Base-by-base conservation (phyloP, 495 filamentous ascomycete species). In the Trypethelium eluteriae region DNA sequence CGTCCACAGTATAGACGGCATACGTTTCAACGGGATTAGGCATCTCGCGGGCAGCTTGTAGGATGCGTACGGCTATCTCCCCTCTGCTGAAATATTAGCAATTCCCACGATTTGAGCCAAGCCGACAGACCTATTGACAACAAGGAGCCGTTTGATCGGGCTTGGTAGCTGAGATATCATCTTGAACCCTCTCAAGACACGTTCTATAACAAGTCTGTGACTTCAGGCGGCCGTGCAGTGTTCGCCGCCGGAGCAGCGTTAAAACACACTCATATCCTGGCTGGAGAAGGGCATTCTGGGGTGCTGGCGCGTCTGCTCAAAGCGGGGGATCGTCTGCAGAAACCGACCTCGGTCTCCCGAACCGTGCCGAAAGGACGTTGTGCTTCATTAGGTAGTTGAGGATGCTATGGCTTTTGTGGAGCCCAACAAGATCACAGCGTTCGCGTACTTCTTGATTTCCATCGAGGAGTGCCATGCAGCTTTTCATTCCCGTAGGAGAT, bases 31-130 rank as follows among this genome's bases (percentile, higher is more conserved):
- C 78, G 35, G 73, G 76, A 18, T 53, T 53, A 16, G 49, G 49
- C 34, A 84, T 70, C 70, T 88, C 85, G 34, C 83, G 77, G 44
- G 83, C 81, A 62, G 84, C 79, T 25, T 81, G 77, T 12, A 88
- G 70, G 50, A 88, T 83, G 1, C 85, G 81, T 2, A 81, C 80
- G 35, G 84, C 83, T 50, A 88, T 86, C 72, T 88, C 85, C 61
- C 85, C 85, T 75, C 85, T 85, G 62, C 10, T 14, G 49, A 32
- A 18, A 46, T 25, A 25, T 25, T 25, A 25, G 25, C 25, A 25
- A 25, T 25, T 25, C 25, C 25, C 25, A 25, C 25, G 25, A 25
- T 25, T 25, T 25, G 25, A 25, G 46, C 9, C 57, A 25, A 16
- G 62, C 10, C 16, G 2, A 63, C 63, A 3, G 73, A 85, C 84